Conservation (phyloP, 768 basidiomycete species). For the Boletellus sp. region DNA sequence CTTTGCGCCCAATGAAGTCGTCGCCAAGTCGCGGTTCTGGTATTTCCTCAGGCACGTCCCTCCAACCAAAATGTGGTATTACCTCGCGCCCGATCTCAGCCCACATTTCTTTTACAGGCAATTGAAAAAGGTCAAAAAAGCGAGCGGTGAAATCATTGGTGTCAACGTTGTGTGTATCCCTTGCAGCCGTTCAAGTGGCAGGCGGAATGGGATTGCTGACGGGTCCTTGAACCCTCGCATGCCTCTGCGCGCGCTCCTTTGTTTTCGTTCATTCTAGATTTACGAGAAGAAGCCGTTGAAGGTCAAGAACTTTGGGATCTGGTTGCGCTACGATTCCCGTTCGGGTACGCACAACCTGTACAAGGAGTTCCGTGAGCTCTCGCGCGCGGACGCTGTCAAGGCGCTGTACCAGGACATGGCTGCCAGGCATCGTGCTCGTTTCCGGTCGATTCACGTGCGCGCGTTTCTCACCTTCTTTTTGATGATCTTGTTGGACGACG, state of each 20-base stretch:
- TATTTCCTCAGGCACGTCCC: slow-evolving; percentile 85
- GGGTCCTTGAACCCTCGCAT: slow-evolving; percentile 12
- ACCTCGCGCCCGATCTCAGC: not conserved
- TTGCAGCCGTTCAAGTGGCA: slow-evolving; percentile 83
- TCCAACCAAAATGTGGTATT: not conserved
- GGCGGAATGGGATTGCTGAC: slow-evolving; percentile 70
- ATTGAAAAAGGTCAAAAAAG: slow-evolving; percentile 99
- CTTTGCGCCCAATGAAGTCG: slow-evolving; percentile 97
- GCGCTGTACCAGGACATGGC: slow-evolving; percentile 99
- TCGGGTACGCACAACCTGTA: slow-evolving; percentile 99
- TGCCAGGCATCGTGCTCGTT: slow-evolving; percentile 97
- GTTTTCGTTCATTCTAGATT: slow-evolving; percentile 56
- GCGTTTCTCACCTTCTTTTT: not conserved
- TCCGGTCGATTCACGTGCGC: slow-evolving; percentile 94
- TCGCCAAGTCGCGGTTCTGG: slow-evolving; percentile 99
- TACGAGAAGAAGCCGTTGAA: slow-evolving; percentile 96
- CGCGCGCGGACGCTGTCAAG: slow-evolving; percentile 93
- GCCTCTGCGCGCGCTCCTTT: slow-evolving; percentile 14
- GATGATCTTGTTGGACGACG: not conserved
- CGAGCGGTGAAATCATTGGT: slow-evolving; percentile 97
- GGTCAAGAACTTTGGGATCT: slow-evolving; percentile 99
- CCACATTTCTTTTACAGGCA: slow-evolving; percentile 50
- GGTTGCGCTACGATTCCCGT: slow-evolving; percentile 99
- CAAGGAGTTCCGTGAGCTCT: slow-evolving; percentile 98
- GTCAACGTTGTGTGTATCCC: slow-evolving; percentile 91